Evolutionary conservation across 352 stramenopile species (phyloP).

Genomic region (Pythium rhizo-oryzae): DNA sequence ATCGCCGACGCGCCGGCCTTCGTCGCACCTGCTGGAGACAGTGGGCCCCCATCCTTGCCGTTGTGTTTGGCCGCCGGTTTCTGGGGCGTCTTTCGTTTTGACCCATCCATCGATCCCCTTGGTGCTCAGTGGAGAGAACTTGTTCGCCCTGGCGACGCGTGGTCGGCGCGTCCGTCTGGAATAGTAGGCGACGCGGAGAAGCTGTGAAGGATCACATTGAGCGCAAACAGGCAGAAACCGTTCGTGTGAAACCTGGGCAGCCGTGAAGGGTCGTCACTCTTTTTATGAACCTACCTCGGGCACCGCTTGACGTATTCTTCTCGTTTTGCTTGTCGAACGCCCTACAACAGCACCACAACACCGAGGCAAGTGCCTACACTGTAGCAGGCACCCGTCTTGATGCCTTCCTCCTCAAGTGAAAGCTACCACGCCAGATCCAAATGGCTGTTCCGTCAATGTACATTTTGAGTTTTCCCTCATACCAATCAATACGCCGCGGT

Average conservation of each 20-base stretch:
- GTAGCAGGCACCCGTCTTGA: neutral
- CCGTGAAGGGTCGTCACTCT: slow-evolving; percentile 28
- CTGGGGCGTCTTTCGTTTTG: slow-evolving; percentile 26
- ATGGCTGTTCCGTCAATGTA: neutral
- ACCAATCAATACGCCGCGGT: slow-evolving; percentile 13
- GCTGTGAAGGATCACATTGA: slow-evolving; percentile 2
- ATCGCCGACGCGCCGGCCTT: slow-evolving; percentile 30
- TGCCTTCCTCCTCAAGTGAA: neutral
- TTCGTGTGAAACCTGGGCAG: neutral
- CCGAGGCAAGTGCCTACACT: neutral
- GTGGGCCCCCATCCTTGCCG: slow-evolving; percentile 4
- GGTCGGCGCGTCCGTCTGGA: neutral
- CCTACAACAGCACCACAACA: neutral
- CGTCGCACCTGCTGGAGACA: neutral
- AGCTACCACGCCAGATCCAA: neutral
- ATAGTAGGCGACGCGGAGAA: neutral
- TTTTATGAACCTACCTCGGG: slow-evolving; percentile 9
- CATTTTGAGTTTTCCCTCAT: slow-evolving; percentile 1
- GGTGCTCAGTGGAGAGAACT: neutral
- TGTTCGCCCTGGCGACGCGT: neutral
- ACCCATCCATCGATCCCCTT: slow-evolving; percentile 20
- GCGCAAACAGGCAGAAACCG: slow-evolving; percentile 13
- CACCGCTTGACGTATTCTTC: neutral
- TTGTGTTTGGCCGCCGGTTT: slow-evolving; percentile 11
- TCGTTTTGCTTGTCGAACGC: neutral